A percentile compares a stretch with the other conserved stretches of the same genome.
phyloP scores from a whole-genome alignment of 352 stramenopile species.

The Pythium aphanidermatum region DNA sequence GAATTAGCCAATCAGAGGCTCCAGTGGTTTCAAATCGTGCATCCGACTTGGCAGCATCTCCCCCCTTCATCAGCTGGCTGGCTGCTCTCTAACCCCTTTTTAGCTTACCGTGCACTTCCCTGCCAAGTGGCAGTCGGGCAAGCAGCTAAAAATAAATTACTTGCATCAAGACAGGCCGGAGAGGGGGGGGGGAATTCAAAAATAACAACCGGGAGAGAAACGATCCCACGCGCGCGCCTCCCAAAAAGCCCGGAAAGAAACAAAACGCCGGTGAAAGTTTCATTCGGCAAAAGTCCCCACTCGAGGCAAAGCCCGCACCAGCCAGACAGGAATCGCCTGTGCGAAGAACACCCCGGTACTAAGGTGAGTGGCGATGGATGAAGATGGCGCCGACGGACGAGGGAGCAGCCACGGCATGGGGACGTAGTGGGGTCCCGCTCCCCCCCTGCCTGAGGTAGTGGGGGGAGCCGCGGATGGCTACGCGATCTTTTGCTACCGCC shows the following conservation, averaged over 20 bases:
- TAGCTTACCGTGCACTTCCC: slow-evolving; percentile 13
- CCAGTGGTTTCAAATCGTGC: slow-evolving; percentile 22
- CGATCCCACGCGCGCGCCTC: slow-evolving; percentile 6
- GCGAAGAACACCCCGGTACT: slow-evolving; percentile 28
- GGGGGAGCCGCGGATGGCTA: slow-evolving; percentile 10
- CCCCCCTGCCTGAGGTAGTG: not conserved
- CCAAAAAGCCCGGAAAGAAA: slow-evolving; percentile 24
- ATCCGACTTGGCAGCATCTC: slow-evolving; percentile 18
- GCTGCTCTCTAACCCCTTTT: slow-evolving; percentile 13
- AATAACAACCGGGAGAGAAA: slow-evolving; percentile 22
- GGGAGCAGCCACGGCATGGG: no score
- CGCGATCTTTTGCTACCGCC: slow-evolving; percentile 12
- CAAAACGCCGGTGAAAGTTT: slow-evolving; percentile 48
- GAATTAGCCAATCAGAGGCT: slow-evolving; percentile 12
- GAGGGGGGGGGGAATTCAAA: slow-evolving; percentile 24
- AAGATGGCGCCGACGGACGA: not conserved
- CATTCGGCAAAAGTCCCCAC: slow-evolving; percentile 85
- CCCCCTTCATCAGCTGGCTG: slow-evolving; percentile 14
- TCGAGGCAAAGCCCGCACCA: slow-evolving; percentile 66
- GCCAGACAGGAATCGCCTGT: slow-evolving; percentile 57
- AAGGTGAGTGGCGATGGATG: slow-evolving; percentile 26
- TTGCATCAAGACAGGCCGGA: not conserved
- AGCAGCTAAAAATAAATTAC: slow-evolving; percentile 19
- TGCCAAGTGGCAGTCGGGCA: not conserved
- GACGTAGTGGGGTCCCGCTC: no score